These are phyloP conservation scores for Pinus tabuliformis DNA, from an alignment of 75 land plant species.

Conservation along the genomic window DNA sequence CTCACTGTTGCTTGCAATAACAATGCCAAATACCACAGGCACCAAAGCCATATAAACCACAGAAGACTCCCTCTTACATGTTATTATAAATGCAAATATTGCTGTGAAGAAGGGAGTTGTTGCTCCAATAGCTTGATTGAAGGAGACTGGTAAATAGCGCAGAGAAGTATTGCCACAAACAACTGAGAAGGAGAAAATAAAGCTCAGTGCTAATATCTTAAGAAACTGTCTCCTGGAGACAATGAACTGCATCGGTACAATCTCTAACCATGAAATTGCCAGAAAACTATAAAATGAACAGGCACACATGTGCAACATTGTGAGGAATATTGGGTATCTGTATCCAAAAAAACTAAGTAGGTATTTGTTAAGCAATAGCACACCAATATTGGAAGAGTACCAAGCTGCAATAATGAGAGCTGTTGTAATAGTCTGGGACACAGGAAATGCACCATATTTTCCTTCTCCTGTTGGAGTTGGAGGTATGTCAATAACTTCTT, in stretches of 20 bases:
- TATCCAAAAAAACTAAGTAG: slow-evolving; percentile 77
- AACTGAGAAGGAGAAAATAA: slow-evolving; percentile 78
- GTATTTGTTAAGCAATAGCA: slow-evolving; percentile 89
- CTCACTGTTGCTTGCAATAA: slow-evolving; percentile 79
- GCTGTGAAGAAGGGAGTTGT: slow-evolving; percentile 93
- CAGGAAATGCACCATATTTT: slow-evolving; percentile 12
- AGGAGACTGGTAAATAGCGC: slow-evolving; percentile 78
- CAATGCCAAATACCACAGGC: slow-evolving; percentile 87
- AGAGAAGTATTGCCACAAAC: slow-evolving; percentile 86
- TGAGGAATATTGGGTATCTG: slow-evolving; percentile 86
- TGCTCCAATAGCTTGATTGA: slow-evolving; percentile 90
- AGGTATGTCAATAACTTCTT: slow-evolving; percentile 54
- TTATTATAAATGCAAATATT: slow-evolving; percentile 71
- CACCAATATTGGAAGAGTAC: slow-evolving; percentile 91
- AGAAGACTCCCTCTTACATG: slow-evolving; percentile 60
- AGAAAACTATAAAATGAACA: slow-evolving; percentile 55
- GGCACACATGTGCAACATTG: slow-evolving; percentile 78
- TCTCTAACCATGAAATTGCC: slow-evolving; percentile 53
- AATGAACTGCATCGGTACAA: slow-evolving; percentile 69
- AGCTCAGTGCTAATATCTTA: slow-evolving; percentile 68
- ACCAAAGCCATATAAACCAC: slow-evolving; percentile 65
- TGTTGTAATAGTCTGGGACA: slow-evolving; percentile 31
- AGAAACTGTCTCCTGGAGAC: slow-evolving; percentile 59
- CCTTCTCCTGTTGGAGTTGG: slow-evolving; percentile 45
- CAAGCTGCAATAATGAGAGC: slow-evolving; percentile 54